phyloP scores from a whole-genome alignment of 345 rosid species.

The Citrus medica region DNA sequence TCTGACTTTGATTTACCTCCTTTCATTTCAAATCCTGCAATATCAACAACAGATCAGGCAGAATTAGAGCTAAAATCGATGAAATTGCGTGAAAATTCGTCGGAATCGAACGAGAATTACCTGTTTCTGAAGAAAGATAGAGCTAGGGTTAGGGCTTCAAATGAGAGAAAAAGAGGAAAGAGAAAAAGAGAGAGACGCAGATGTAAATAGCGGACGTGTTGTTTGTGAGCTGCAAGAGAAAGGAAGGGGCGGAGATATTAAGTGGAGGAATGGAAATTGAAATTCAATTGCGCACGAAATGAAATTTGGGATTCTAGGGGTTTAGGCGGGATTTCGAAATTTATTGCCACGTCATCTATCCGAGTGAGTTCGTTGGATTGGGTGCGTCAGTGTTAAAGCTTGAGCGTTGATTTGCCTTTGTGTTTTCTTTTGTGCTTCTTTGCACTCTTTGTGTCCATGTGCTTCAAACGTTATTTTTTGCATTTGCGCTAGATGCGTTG shows the following conservation, averaged over 20 bases:
- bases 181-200: not conserved
- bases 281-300: conserved; percentile 76
- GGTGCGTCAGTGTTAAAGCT: conserved; percentile 26
- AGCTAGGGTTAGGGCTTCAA: conserved; percentile 27
- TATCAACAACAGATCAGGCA: conserved; percentile 18
- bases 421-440: conserved; percentile 74
- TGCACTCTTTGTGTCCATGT: conserved; percentile 18
- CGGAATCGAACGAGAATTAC: conserved; percentile 8
- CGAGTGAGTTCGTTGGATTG: conserved; percentile 24
- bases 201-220: conserved; percentile 7
- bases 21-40: conserved; percentile 73
- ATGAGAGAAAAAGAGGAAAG: not conserved
- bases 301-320: conserved; percentile 42
- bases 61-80: conserved; percentile 2
- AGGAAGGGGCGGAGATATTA: conserved; percentile 48
- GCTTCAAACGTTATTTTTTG: conserved; percentile 9
- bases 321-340: conserved; percentile 80
- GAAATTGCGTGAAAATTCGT: not conserved
- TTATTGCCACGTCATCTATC: conserved; percentile 71
- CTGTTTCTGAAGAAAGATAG: conserved; percentile 11
- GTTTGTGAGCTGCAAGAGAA: not conserved
- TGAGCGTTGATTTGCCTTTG: conserved; percentile 17
- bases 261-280: conserved; percentile 46
- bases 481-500: not conserved
- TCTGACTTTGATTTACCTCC: conserved; percentile 88